phyloP scores from a whole-genome alignment of 768 basidiomycete genomes.

The Gymnopilus junonius region DNA sequence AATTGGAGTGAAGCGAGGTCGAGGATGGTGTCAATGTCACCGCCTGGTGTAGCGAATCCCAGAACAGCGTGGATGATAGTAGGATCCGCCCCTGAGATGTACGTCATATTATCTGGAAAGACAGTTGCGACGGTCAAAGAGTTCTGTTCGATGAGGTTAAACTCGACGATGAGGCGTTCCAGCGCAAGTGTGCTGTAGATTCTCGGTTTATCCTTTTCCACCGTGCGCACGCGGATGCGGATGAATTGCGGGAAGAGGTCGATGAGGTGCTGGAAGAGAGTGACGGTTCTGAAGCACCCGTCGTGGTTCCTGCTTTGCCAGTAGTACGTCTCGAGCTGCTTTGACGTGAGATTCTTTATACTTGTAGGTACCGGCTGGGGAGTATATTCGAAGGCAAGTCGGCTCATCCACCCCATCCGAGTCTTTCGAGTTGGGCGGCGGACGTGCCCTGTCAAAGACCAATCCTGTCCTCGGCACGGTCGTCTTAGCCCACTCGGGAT shows the following conservation, averaged over 20 bases:
- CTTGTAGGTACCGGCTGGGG: not conserved
- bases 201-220: slow-evolving; percentile 13
- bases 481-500: slow-evolving; percentile 12
- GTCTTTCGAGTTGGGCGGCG: not conserved
- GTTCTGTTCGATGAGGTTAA: slow-evolving; percentile 15
- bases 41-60: slow-evolving; percentile 15
- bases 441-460: slow-evolving; percentile 15
- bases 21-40: slow-evolving; percentile 22
- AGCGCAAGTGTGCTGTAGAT: slow-evolving; percentile 15
- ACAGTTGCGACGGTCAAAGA: slow-evolving; percentile 16
- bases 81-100: slow-evolving; percentile 17
- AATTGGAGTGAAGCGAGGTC: slow-evolving; percentile 28
- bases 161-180: slow-evolving; percentile 20
- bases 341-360: slow-evolving; percentile 12
- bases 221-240: slow-evolving; percentile 21
- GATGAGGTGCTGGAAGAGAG: slow-evolving; percentile 25
- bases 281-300: slow-evolving; percentile 21
- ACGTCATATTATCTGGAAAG: slow-evolving; percentile 7
- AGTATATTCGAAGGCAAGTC: slow-evolving; percentile 25
- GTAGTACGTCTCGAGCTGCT: slow-evolving; percentile 24
- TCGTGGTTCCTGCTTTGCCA: slow-evolving; percentile 28
- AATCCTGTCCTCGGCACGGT: slow-evolving; percentile 19
- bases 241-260: slow-evolving; percentile 24
- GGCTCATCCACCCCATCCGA: slow-evolving; percentile 7
- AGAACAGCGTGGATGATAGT: slow-evolving; percentile 22